Evolutionary conservation across 208 protist genomes (phyloP).

Genomic region (Crithidia sp.): DNA sequence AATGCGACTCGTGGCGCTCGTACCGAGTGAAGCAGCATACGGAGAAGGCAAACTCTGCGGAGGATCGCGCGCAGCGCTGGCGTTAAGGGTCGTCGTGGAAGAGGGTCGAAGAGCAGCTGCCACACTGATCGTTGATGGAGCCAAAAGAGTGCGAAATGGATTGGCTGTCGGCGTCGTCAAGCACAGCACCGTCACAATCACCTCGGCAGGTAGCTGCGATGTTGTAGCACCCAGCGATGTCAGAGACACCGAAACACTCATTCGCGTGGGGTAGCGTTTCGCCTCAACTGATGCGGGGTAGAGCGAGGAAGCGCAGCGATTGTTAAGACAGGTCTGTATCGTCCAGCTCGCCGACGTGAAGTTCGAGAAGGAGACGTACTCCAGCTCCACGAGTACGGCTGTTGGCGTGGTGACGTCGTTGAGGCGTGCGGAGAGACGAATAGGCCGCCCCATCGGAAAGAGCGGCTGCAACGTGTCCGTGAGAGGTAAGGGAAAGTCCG

Average conservation of each 20-base stretch:
- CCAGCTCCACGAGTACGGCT: conserved; percentile 22
- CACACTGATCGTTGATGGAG: conserved; percentile 17
- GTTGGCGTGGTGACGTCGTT: conserved; percentile 9
- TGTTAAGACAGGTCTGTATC: conserved; percentile 14
- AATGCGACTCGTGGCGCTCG: conserved; percentile 20
- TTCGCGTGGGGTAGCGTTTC: conserved; percentile 14
- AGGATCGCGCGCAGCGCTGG: conserved; percentile 24
- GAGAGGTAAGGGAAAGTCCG: conserved; percentile 25
- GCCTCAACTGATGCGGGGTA: not conserved
- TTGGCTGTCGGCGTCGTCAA: conserved; percentile 18
- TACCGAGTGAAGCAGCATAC: conserved; percentile 22
- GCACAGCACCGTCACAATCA: conserved; percentile 21
- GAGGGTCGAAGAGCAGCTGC: conserved; percentile 3
- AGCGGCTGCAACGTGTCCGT: conserved; percentile 34
- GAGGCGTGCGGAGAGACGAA: conserved; percentile 25
- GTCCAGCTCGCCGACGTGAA: conserved; percentile 32
- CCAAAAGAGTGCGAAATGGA: conserved; percentile 28
- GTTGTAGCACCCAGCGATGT: not conserved
- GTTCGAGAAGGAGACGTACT: conserved; percentile 37
- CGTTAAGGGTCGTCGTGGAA: conserved; percentile 18
- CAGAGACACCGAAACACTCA: conserved; percentile 2
- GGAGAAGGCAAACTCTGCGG: conserved; percentile 23
- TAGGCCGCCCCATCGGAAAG: conserved; percentile 36
- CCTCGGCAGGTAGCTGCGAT: not conserved
- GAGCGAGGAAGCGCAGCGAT: conserved; percentile 5